A percentile compares a stretch with the other conserved stretches of the same genome.
Evolutionary conservation across 331 rosid species (phyloP).

Genomic region (Cydonia oblonga): DNA sequence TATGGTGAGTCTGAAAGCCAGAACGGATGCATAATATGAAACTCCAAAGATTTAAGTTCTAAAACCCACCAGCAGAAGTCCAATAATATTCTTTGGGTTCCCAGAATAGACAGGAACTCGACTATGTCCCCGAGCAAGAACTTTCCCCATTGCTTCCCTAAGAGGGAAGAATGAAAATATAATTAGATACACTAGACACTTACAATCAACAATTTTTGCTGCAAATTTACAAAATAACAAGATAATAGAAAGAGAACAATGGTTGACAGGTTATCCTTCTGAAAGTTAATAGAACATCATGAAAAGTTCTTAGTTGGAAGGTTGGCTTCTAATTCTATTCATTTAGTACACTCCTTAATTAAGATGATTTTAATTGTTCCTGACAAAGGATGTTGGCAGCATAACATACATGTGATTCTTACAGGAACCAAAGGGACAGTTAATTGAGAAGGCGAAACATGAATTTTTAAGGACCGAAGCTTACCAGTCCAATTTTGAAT

Average conservation of each 20-base stretch:
- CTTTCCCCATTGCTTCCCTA: constrained; percentile 99
- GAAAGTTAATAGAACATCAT: background rate
- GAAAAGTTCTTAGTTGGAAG: background rate
- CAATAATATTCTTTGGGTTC: constrained; percentile 77
- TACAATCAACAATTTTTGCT: background rate
- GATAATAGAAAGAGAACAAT: background rate
- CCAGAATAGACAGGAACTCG: constrained; percentile 98
- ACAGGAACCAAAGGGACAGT: background rate
- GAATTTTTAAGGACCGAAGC: constrained; percentile 11
- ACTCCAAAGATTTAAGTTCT: constrained; percentile 3
- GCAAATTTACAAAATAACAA: background rate
- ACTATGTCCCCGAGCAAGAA: constrained; percentile 97
- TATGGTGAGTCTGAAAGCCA: background rate
- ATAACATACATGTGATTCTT: background rate
- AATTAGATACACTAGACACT: background rate
- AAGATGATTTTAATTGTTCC: background rate
- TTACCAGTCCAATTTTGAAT: constrained; percentile 93
- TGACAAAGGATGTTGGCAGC: background rate
- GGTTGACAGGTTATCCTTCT: background rate
- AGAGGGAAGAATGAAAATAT: background rate
- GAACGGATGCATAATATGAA: background rate
- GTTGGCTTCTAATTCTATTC: background rate
- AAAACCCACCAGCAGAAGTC: constrained; percentile 72
- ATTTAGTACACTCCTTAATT: background rate
- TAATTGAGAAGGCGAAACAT: background rate